Base-by-base conservation (phyloP, 2,329 filamentous ascomycete species). In the Penicillium sp. region DNA sequence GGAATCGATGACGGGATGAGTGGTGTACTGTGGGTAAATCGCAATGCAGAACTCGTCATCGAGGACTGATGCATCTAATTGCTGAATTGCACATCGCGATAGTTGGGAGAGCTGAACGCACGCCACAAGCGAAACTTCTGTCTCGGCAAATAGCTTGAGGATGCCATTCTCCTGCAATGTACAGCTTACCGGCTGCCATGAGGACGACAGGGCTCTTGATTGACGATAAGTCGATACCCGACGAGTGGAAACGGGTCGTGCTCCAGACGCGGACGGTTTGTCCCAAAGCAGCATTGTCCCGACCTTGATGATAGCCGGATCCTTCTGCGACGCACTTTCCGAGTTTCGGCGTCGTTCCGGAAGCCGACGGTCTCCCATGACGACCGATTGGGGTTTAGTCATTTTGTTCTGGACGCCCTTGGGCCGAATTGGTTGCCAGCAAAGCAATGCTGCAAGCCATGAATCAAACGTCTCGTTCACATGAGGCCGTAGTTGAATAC, bases 111-210 rank as follows among this genome's bases (percentile, higher is more conserved):
- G 73, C 54, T 94, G 87, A 35, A 96, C 84, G 31, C 88, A 78
- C 17, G 85, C 84, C 11, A 96, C 73, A 6, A 93, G 73, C 0
- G 80, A 79, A 31, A 84, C 80, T 50, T 95, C 89, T 38, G 84
- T 82, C 54, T 95, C 90, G 1, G 84, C 84, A 62, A 92, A 82
- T 8, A 98, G 75, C 56, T 90, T 94, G 59, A 98, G 82, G 57
- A 93, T 86, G 40, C 92, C 92, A 53, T 95, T 95, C 58, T 96
- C 92, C 50, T 94, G 85, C 15, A 98, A 71, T 12, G 92, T 93
- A 62, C 89, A 95, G 18, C 88, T 95, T 3, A 96, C 87, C 47
- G 79, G 79, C 53, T 85, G 79, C 92, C 92, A 96, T 8, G 82
- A 76, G n/a, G 72, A 69, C 30, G 74, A 74, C 35, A 75, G 68